A percentile compares a stretch with the other conserved stretches of the same genome.
These are phyloP conservation scores for Dioszegia aurantiaca DNA, from an alignment of 768 basidiomycete genomes.

Conservation along the genomic window DNA sequence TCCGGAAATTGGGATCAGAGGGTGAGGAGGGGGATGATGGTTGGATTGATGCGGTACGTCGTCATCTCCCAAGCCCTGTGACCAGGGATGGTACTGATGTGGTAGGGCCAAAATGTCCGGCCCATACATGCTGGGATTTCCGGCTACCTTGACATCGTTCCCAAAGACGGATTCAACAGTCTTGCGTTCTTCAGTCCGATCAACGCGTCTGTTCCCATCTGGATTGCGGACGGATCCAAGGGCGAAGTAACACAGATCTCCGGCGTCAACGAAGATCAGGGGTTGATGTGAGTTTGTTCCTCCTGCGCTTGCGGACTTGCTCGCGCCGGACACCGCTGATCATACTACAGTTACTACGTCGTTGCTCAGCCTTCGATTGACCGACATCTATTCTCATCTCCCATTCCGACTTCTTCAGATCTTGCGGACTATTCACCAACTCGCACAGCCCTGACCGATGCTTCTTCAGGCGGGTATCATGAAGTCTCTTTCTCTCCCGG, in stretches of 20 bases:
- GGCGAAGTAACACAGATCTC: slow-evolving; percentile 73
- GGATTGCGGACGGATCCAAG: slow-evolving; percentile 84
- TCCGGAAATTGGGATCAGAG: slow-evolving; percentile 71
- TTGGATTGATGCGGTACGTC: slow-evolving; percentile 83
- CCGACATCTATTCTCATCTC: slow-evolving; percentile 76
- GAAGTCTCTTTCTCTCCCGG: slow-evolving; percentile 74
- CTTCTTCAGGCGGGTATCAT: slow-evolving; percentile 59
- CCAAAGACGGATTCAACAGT: slow-evolving; percentile 83
- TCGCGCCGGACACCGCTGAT: slow-evolving; percentile 3
- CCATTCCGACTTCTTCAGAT: slow-evolving; percentile 63
- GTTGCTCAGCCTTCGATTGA: slow-evolving; percentile 79
- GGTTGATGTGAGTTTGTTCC: slow-evolving; percentile 64
- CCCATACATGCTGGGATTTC: slow-evolving; percentile 53
- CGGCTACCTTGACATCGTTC: slow-evolving; percentile 88
- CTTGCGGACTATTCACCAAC: slow-evolving; percentile 30
- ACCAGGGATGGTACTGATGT: slow-evolving; percentile 48
- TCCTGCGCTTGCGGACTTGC: background rate
- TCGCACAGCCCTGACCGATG: slow-evolving; percentile 49
- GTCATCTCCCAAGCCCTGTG: background rate
- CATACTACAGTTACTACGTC: slow-evolving; percentile 69
- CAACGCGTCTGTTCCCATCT: slow-evolving; percentile 65
- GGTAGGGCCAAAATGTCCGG: slow-evolving; percentile 48
- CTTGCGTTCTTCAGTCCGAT: slow-evolving; percentile 86
- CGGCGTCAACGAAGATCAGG: slow-evolving; percentile 66
- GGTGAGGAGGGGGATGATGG: slow-evolving; percentile 88